Conservation (phyloP, 176 grass and related monocot genomes). For the Eleusine indica region DNA sequence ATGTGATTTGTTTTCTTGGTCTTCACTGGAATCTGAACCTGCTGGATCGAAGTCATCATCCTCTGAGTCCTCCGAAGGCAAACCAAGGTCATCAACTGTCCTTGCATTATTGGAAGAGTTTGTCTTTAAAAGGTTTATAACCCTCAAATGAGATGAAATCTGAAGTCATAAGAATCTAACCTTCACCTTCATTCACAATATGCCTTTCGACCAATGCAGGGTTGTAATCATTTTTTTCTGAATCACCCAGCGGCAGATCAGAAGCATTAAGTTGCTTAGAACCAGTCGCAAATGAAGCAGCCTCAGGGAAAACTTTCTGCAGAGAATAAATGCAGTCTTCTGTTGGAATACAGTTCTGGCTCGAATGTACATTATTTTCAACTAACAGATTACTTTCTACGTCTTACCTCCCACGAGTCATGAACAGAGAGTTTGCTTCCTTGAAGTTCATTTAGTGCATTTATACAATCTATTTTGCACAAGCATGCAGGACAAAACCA, state of each 20-base stretch:
- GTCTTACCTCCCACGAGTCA: conserved; percentile 93
- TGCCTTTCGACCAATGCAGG: conserved; percentile 45
- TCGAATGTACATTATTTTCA: conserved; percentile 16
- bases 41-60: conserved; percentile 93
- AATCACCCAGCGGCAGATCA: conserved; percentile 61
- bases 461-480: conserved; percentile 90
- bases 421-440: conserved; percentile 75
- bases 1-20: conserved; percentile 47
- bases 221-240: conserved; percentile 67
- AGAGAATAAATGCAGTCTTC: conserved; percentile 27
- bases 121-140: conserved; percentile 37
- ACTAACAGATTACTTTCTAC: conserved; percentile 8
- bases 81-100: conserved; percentile 56
- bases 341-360: conserved; percentile 37
- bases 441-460: conserved; percentile 86
- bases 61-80: conserved; percentile 94
- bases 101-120: conserved; percentile 43
- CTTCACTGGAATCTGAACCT: conserved; percentile 57
- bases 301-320: conserved; percentile 96
- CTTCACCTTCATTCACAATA: conserved; percentile 38
- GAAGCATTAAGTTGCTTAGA: conserved; percentile 53
- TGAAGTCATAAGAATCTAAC: conserved; percentile 58
- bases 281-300: conserved; percentile 59
- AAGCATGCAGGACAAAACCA: conserved; percentile 93
- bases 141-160: conserved; percentile 64